These are phyloP conservation scores for Fragaria iinumae DNA, from an alignment of 306 rosid genomes.

Conservation along the genomic window DNA sequence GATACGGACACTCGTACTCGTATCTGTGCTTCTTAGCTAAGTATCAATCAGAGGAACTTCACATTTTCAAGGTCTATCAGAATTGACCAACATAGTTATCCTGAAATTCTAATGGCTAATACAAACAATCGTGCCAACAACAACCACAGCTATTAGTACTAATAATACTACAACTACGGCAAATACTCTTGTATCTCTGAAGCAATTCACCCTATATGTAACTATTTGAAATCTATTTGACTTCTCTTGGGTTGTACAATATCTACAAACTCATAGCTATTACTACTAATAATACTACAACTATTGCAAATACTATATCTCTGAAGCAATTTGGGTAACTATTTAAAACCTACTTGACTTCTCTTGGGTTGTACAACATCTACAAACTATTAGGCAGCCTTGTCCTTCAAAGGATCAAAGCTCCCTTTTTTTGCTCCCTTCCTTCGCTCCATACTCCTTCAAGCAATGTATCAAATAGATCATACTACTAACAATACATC, in stretches of 20 bases:
- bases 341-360: background rate
- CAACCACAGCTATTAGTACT: background rate
- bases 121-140: background rate
- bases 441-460: background rate
- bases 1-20: no score
- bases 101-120: background rate
- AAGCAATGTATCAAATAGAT: background rate
- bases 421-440: slow-evolving; percentile 1
- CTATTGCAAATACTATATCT: background rate
- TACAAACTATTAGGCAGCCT: background rate
- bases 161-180: background rate
- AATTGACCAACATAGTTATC: background rate
- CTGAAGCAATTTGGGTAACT: background rate
- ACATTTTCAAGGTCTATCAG: background rate
- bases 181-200: background rate
- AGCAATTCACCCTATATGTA: background rate
- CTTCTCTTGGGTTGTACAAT: background rate
- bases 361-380: background rate
- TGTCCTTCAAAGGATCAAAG: background rate
- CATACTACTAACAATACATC: background rate
- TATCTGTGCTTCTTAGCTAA: background rate
- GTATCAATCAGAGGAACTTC: background rate
- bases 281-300: background rate
- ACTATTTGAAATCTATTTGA: background rate
- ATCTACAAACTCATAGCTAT: background rate